Conservation (phyloP, 1,284 basidiomycete genomes). For the Heterobasidion occidentale region DNA sequence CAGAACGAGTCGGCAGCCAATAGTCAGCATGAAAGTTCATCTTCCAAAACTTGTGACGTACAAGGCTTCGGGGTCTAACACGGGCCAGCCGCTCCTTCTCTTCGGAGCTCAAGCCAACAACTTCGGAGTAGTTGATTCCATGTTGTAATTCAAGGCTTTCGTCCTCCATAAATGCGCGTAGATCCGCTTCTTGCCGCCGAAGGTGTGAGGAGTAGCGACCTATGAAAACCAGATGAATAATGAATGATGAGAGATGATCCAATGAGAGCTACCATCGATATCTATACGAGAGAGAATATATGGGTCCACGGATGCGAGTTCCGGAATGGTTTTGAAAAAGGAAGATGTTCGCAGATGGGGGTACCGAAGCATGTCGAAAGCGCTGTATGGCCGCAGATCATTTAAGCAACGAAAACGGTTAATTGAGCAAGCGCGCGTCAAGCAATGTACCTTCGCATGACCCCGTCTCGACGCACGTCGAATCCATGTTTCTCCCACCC, state of each 20-base stretch:
- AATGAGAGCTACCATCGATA: conserved; percentile 51
- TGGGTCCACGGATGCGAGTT: conserved; percentile 43
- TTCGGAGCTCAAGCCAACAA: conserved; percentile 72
- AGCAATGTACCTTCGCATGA: conserved; percentile 41
- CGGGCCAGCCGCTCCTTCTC: conserved; percentile 58
- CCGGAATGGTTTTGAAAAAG: conserved; percentile 46
- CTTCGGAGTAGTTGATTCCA: conserved; percentile 56
- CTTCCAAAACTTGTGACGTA: conserved; percentile 27
- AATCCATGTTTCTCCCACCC: conserved; percentile 55
- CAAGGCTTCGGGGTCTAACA: conserved; percentile 64
- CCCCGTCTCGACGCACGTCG: conserved; percentile 49
- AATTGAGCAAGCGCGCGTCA: too few relatives aligned
- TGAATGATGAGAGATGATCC: not conserved
- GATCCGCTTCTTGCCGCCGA: conserved; percentile 62
- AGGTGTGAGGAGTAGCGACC: conserved; percentile 58
- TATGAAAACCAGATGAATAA: conserved; percentile 15
- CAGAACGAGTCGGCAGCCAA: not conserved
- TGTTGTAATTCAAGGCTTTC: conserved; percentile 68
- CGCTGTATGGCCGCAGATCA: conserved; percentile 32
- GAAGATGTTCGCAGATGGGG: conserved; percentile 42
- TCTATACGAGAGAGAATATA: conserved; percentile 53
- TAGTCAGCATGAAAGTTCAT: not conserved
- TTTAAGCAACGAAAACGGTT: too few relatives aligned
- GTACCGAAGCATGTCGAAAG: conserved; percentile 69
- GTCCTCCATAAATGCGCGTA: conserved; percentile 73